phyloP scores from a whole-genome alignment of 345 rosid genomes.

The Balakata baccata region DNA sequence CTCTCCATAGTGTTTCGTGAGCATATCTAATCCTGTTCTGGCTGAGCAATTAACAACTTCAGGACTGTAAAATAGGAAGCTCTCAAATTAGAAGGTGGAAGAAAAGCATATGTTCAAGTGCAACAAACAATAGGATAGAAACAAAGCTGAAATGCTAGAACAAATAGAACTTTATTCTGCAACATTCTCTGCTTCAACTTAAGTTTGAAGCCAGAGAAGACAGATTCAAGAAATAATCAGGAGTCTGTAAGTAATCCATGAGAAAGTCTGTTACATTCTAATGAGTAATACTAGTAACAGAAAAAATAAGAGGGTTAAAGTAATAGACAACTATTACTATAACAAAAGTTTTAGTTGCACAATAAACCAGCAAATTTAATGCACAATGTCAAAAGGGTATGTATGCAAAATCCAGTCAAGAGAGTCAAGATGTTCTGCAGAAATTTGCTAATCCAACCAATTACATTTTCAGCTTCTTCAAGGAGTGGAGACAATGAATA shows the following conservation, averaged over 20 bases:
- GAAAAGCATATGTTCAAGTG: not conserved
- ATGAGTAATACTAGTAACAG: not conserved
- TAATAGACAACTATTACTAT: not conserved
- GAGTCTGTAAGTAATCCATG: not conserved
- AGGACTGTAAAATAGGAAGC: slow-evolving; percentile 54
- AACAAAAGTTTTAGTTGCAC: not conserved
- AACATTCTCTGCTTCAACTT: not conserved
- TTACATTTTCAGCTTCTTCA: not conserved
- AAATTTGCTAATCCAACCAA: not conserved
- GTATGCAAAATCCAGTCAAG: not conserved
- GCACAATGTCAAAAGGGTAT: not conserved
- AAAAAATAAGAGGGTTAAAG: not conserved
- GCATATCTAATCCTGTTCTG: slow-evolving; percentile 95
- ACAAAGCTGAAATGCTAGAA: not conserved
- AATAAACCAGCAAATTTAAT: not conserved
- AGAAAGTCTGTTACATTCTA: not conserved
- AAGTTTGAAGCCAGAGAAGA: slow-evolving; percentile 5
- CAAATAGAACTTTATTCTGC: not conserved
- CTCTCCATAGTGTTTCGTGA: slow-evolving; percentile 71
- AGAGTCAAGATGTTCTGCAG: not conserved
- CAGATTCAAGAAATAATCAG: not conserved
- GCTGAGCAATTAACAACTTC: slow-evolving; percentile 92
- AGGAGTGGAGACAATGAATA: no score
- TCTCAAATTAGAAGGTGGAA: slow-evolving; percentile 7
- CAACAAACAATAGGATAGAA: not conserved